Conservation (phyloP, 2,329 filamentous ascomycete species). For the Whalleya microplaca region DNA sequence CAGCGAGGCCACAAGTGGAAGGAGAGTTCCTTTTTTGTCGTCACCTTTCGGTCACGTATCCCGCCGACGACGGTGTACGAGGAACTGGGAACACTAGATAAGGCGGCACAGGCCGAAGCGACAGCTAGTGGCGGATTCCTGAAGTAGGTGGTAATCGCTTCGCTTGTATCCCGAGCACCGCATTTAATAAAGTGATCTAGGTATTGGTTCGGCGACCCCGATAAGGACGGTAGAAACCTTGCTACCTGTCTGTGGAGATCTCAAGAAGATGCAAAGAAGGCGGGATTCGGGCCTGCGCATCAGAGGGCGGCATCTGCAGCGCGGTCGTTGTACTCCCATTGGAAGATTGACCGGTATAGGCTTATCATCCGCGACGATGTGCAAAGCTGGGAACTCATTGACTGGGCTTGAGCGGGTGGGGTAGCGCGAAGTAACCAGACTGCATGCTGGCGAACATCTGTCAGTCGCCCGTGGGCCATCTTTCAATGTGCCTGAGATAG, state of each 20-base stretch:
- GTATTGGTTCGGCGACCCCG: slow-evolving; percentile 86
- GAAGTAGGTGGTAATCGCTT: slow-evolving; percentile 57
- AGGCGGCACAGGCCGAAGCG: slow-evolving; percentile 79
- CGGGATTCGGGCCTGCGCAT: slow-evolving; percentile 63
- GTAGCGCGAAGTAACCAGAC: slow-evolving; percentile 32
- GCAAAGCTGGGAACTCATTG: slow-evolving; percentile 63
- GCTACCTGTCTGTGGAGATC: slow-evolving; percentile 77
- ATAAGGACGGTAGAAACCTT: slow-evolving; percentile 73
- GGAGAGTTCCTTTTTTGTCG: slow-evolving; percentile 74
- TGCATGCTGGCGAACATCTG: too few species aligned
- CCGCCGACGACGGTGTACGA: slow-evolving; percentile 68
- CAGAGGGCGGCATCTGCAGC: slow-evolving; percentile 67
- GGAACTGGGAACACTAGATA: slow-evolving; percentile 73
- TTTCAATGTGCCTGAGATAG: slow-evolving; percentile 25
- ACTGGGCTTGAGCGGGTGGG: slow-evolving; percentile 53
- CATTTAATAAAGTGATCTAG: slow-evolving; percentile 43
- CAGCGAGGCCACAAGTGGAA: slow-evolving; percentile 59
- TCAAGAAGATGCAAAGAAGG: slow-evolving; percentile 61
- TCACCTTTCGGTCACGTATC: slow-evolving; percentile 79
- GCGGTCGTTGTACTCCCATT: slow-evolving; percentile 66
- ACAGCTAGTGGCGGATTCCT: slow-evolving; percentile 78
- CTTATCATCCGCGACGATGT: slow-evolving; percentile 70
- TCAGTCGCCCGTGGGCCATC: slow-evolving; percentile 16
- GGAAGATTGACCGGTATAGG: slow-evolving; percentile 71
- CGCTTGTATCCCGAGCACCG: slow-evolving; percentile 24